Percentiles rank a stretch among this genome's conserved stretches.
These are phyloP conservation scores for Candida coquimbonensis DNA, from an alignment of 805 yeast genomes.

Conservation along the genomic window DNA sequence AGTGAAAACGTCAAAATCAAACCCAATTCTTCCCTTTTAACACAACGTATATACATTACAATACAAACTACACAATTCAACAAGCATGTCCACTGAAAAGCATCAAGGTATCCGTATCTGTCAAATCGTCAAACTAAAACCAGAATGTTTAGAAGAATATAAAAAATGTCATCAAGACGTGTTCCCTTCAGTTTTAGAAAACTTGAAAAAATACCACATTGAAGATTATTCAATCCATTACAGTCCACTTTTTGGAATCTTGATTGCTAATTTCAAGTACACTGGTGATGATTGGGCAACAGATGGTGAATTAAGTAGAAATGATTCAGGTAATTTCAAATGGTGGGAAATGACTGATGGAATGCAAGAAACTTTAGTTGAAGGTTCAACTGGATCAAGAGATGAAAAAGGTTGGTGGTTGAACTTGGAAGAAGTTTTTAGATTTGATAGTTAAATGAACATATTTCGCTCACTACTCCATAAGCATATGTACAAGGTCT, in stretches of 20 bases:
- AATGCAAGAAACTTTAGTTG: constrained; percentile 32
- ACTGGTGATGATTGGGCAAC: constrained; percentile 32
- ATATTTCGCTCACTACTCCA: not conserved
- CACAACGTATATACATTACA: not conserved
- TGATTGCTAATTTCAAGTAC: constrained; percentile 33
- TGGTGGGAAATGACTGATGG: constrained; percentile 36
- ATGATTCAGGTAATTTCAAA: constrained; percentile 30
- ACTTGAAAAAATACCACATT: constrained; percentile 29
- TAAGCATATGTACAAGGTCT: too few species aligned
- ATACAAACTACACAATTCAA: not conserved
- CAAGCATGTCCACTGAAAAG: constrained; percentile 6
- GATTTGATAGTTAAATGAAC: constrained; percentile 23
- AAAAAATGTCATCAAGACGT: constrained; percentile 26
- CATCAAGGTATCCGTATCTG: constrained; percentile 33
- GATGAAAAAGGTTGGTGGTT: constrained; percentile 36
- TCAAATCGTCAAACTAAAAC: constrained; percentile 32
- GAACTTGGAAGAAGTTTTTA: constrained; percentile 31
- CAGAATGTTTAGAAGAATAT: constrained; percentile 33
- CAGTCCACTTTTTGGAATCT: constrained; percentile 23
- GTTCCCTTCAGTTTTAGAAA: constrained; percentile 28
- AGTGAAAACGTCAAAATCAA: not conserved
- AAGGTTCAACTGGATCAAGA: constrained; percentile 30
- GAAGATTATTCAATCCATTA: constrained; percentile 37
- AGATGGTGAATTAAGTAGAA: constrained; percentile 28
- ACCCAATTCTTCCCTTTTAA: not conserved